These are phyloP conservation scores for Tulasnella sp. DNA, from an alignment of 768 basidiomycete genomes.

Conservation along the genomic window DNA sequence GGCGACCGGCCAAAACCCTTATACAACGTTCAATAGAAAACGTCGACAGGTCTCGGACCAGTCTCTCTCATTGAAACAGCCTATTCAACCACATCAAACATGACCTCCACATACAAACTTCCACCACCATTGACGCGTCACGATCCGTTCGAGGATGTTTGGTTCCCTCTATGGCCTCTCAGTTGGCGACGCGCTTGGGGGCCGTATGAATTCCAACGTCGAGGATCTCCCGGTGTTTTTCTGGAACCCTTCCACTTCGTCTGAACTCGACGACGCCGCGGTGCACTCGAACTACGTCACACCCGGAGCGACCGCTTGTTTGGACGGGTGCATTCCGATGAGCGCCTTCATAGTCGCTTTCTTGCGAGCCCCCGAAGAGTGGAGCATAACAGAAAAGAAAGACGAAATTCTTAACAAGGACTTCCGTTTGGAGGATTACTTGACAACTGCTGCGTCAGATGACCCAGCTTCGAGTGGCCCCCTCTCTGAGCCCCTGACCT, in stretches of 20 bases:
- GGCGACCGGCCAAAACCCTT: no score
- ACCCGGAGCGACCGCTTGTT: neutral
- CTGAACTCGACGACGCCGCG: neutral
- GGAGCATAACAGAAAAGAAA: conserved; percentile 11
- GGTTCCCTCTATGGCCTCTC: conserved; percentile 27
- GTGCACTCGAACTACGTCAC: conserved; percentile 14
- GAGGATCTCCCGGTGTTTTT: conserved; percentile 25
- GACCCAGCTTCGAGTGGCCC: neutral
- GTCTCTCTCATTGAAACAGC: no score
- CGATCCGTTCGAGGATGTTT: conserved; percentile 24
- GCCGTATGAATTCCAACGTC: conserved; percentile 26
- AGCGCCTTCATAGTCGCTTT: conserved; percentile 19
- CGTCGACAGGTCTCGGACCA: no score
- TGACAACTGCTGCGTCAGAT: neutral
- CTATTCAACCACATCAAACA: neutral
- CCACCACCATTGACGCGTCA: neutral
- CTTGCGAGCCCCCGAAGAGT: conserved; percentile 6
- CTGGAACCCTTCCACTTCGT: neutral
- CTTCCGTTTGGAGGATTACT: conserved; percentile 8
- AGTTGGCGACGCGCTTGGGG: conserved; percentile 27
- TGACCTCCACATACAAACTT: neutral
- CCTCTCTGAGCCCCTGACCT: neutral
- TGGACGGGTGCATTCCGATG: conserved; percentile 19
- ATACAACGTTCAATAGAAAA: no score
- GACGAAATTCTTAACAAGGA: conserved; percentile 6